A percentile compares a stretch with the other conserved stretches of the same genome.
These are phyloP conservation scores for Acanthamoeba lenticulata DNA, from an alignment of 208 protist species.

Conservation along the genomic window DNA sequence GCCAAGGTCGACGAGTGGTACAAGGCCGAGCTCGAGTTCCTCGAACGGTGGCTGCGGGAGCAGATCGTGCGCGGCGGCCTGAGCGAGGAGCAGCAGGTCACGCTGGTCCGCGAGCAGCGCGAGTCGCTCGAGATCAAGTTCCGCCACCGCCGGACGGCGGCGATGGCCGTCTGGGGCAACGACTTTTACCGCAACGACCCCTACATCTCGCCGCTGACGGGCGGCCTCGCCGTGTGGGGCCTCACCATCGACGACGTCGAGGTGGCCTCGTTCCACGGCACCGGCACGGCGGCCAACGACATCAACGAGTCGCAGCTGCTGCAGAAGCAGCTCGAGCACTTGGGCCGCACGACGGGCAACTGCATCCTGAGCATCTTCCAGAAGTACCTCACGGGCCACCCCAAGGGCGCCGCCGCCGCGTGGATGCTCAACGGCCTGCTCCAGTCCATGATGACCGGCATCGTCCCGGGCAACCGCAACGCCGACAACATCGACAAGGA, in stretches of 20 bases:
- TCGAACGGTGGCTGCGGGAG: neutral
- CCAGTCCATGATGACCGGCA: slow-evolving; percentile 77
- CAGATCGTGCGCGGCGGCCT: neutral
- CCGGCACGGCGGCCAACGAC: slow-evolving; percentile 86
- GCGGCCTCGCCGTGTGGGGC: slow-evolving; percentile 85
- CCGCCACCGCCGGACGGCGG: slow-evolving; percentile 67
- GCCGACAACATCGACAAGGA: slow-evolving; percentile 84
- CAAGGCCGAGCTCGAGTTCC: neutral
- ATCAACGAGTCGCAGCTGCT: slow-evolving; percentile 85
- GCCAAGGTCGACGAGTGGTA: slow-evolving; percentile 66
- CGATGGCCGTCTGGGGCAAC: slow-evolving; percentile 74
- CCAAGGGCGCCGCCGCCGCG: slow-evolving; percentile 86
- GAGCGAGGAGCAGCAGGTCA: neutral
- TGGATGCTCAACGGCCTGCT: slow-evolving; percentile 90
- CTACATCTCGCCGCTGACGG: slow-evolving; percentile 82
- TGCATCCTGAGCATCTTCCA: slow-evolving; percentile 83
- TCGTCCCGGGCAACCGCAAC: slow-evolving; percentile 88
- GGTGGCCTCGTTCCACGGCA: slow-evolving; percentile 89
- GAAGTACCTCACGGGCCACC: slow-evolving; percentile 88
- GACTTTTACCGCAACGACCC: slow-evolving; percentile 81
- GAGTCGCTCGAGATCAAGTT: slow-evolving; percentile 68
- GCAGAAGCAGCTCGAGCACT: slow-evolving; percentile 81
- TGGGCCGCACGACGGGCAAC: slow-evolving; percentile 84
- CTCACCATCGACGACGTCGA: slow-evolving; percentile 86
- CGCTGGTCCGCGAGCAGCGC: neutral